Evolutionary conservation across 2,329 filamentous ascomycete species (phyloP).

Genomic region (Cercospora zeae-maydis): DNA sequence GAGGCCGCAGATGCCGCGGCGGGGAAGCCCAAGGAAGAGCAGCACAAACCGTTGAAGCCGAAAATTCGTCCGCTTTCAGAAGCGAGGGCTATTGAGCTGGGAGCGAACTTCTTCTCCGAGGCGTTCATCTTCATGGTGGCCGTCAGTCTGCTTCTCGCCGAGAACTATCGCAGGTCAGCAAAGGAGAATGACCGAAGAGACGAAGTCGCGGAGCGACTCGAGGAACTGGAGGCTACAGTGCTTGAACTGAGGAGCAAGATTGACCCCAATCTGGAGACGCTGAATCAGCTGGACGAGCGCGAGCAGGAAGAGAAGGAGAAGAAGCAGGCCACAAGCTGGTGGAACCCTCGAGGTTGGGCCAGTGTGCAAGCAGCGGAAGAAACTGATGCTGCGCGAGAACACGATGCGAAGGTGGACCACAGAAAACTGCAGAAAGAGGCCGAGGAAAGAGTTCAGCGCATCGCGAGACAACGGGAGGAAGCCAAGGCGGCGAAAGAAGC

Average conservation of each 20-base stretch:
- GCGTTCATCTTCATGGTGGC: conserved; percentile 64
- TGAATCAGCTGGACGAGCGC: conserved; percentile 40
- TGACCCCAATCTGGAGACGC: conserved; percentile 33
- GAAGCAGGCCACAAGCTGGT: conserved; percentile 29
- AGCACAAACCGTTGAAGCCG: conserved; percentile 33
- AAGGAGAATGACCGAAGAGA: conserved; percentile 60
- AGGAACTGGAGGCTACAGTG: conserved; percentile 52
- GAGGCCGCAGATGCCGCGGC: conserved; percentile 34
- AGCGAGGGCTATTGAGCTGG: conserved; percentile 64
- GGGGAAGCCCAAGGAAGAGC: conserved; percentile 45
- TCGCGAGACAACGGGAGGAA: conserved; percentile 6
- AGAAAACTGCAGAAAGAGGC: conserved; percentile 15
- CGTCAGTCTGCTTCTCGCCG: conserved; percentile 59
- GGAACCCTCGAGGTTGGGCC: conserved; percentile 26
- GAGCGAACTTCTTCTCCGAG: conserved; percentile 66
- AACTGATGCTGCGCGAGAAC: conserved; percentile 14
- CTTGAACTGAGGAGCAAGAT: conserved; percentile 36
- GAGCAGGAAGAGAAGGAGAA: conserved; percentile 28
- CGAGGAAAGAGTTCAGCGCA: conserved; percentile 9
- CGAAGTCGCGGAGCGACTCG: conserved; percentile 58
- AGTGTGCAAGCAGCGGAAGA: conserved; percentile 12
- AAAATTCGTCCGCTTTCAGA: conserved; percentile 63
- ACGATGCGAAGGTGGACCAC: conserved; percentile 14
- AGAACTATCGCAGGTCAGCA: conserved; percentile 58
- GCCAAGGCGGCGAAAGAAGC: conserved; percentile 6